Percentiles rank a stretch among this genome's conserved stretches.
These are phyloP conservation scores for Neopestalotiopsis sp. DNA, from an alignment of 2,329 filamentous ascomycete genomes.

Conservation along the genomic window DNA sequence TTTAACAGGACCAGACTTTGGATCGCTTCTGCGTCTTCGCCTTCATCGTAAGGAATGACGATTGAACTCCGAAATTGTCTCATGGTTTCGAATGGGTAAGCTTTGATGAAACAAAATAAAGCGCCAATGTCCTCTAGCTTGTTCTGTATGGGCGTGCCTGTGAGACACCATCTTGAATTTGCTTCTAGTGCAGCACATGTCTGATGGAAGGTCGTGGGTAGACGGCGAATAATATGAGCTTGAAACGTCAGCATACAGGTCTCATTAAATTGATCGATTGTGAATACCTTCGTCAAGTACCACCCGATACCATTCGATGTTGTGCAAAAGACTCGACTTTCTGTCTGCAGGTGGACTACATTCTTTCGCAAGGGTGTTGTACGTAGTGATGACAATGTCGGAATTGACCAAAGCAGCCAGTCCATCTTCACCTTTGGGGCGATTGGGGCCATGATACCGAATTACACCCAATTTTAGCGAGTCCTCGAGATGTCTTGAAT, in stretches of 20 bases:
- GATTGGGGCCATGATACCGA: slow-evolving; percentile 43
- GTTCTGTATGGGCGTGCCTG: slow-evolving; percentile 62
- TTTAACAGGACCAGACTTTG: slow-evolving; percentile 40
- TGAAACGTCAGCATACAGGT: no score
- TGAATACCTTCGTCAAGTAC: slow-evolving; percentile 54
- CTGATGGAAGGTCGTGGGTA: slow-evolving; percentile 48
- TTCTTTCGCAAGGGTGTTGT: slow-evolving; percentile 50
- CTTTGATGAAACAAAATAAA: slow-evolving; percentile 53
- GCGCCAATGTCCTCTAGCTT: slow-evolving; percentile 56
- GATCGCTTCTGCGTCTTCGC: slow-evolving; percentile 27
- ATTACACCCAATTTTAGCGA: slow-evolving; percentile 35
- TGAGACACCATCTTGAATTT: slow-evolving; percentile 56
- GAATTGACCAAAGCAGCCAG: slow-evolving; percentile 34
- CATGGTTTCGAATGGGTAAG: slow-evolving; percentile 46
- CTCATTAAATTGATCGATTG: no score
- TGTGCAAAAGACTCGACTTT: slow-evolving; percentile 34
- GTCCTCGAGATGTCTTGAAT: slow-evolving; percentile 42
- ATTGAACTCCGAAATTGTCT: slow-evolving; percentile 50
- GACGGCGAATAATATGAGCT: slow-evolving; percentile 59
- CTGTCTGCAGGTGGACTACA: slow-evolving; percentile 18
- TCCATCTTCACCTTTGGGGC: slow-evolving; percentile 27
- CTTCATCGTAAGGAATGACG: slow-evolving; percentile 43
- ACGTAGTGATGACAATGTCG: slow-evolving; percentile 54
- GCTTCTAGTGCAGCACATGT: slow-evolving; percentile 51
- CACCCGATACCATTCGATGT: slow-evolving; percentile 46